Evolutionary conservation across 768 basidiomycete genomes (phyloP).

Genomic region (Neoboletus magnificus): DNA sequence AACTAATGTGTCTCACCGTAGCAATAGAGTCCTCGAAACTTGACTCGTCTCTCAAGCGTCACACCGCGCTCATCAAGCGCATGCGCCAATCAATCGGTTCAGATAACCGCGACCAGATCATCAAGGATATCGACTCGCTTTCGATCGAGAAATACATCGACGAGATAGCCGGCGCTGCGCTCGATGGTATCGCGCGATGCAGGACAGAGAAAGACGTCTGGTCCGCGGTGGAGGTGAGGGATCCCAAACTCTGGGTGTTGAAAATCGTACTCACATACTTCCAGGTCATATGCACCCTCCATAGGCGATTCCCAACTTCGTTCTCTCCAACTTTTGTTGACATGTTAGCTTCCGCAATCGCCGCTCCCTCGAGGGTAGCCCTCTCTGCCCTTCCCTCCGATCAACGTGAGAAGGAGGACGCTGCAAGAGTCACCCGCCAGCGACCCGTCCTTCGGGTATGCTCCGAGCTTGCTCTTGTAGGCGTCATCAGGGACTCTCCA

Average conservation of each 20-base stretch:
- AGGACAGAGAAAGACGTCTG: constrained; percentile 92
- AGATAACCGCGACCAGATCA: constrained; percentile 80
- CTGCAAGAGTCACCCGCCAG: constrained; percentile 72
- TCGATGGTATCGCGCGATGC: constrained; percentile 83
- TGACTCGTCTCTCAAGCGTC: constrained; percentile 93
- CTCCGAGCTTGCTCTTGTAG: constrained; percentile 86
- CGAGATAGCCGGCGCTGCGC: constrained; percentile 82
- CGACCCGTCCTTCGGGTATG: constrained; percentile 84
- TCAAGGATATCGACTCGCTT: constrained; percentile 89
- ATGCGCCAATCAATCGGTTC: constrained; percentile 81
- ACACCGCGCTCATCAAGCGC: constrained; percentile 93
- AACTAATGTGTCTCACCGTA: constrained; percentile 6
- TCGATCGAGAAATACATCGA: constrained; percentile 95
- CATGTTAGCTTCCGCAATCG: constrained; percentile 53
- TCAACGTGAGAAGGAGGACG: constrained; percentile 92
- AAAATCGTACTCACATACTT: background rate
- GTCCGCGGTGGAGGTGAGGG: constrained; percentile 84
- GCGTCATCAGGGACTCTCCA: constrained; percentile 71
- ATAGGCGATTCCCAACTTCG: constrained; percentile 76
- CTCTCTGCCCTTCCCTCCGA: constrained; percentile 61
- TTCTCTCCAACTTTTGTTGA: constrained; percentile 75
- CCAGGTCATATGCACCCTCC: constrained; percentile 85
- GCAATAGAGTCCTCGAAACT: constrained; percentile 65
- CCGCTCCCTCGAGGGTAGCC: constrained; percentile 54
- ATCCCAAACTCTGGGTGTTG: background rate